A percentile compares a stretch with the other conserved stretches of the same genome.
These are phyloP conservation scores for Lithospermum erythrorhizon DNA, from an alignment of 257 asterid species.

Conservation along the genomic window DNA sequence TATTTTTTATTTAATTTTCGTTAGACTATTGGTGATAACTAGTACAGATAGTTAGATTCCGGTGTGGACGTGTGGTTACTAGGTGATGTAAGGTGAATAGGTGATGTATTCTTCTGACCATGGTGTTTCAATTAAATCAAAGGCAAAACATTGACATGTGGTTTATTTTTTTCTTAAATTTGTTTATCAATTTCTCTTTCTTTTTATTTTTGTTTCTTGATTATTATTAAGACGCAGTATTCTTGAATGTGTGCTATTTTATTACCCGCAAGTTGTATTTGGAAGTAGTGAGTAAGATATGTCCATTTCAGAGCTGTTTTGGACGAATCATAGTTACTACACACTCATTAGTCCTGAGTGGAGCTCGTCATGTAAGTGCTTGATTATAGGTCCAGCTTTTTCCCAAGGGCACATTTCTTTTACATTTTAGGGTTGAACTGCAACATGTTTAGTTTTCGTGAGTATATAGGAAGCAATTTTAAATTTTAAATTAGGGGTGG, in stretches of 20 bases:
- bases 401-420: not conserved
- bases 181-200: not conserved
- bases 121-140: not conserved
- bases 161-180: not conserved
- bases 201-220: not conserved
- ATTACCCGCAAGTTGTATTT: no score
- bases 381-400: not conserved
- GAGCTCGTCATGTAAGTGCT: not conserved
- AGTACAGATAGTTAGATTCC: constrained; percentile 4
- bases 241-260: not conserved
- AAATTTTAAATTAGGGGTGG: no score
- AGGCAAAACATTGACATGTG: not conserved
- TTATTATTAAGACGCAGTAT: not conserved
- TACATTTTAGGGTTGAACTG: no score
- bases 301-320: not conserved
- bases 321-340: not conserved
- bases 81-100: constrained; percentile 1
- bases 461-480: not conserved
- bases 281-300: not conserved
- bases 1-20: not conserved
- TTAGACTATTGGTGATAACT: not conserved
- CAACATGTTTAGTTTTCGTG: not conserved
- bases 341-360: not conserved
- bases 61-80: constrained; percentile 7
- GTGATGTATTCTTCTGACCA: not conserved